Conservation (phyloP, 306 rosid species). For the Gillenia trifoliata region DNA sequence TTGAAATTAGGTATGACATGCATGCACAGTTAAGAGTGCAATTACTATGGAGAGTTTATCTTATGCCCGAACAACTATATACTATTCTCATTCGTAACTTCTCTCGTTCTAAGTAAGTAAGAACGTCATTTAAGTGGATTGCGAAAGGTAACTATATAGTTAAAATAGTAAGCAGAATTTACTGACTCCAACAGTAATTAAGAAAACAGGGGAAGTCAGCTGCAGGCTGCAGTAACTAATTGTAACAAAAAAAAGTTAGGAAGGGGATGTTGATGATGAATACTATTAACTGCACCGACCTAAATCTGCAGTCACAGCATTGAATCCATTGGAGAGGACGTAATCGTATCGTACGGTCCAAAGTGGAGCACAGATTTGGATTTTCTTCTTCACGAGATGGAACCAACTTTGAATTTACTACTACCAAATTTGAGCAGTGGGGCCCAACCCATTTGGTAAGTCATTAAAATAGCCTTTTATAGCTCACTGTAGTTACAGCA, state of each 20-base stretch:
- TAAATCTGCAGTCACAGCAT: background rate
- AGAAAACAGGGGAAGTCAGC: background rate
- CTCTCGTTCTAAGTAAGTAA: no score
- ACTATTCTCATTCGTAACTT: no score
- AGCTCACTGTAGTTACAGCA: background rate
- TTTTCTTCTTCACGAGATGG: background rate
- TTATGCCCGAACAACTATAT: no score
- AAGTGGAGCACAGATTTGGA: background rate
- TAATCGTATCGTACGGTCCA: no score
- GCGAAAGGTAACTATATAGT: no score
- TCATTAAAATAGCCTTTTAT: background rate
- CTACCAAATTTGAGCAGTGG: background rate
- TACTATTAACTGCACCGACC: background rate
- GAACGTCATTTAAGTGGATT: no score
- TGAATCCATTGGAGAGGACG: background rate
- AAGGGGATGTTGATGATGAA: background rate
- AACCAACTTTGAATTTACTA: background rate
- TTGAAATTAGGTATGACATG: no score
- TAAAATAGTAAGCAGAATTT: no score
- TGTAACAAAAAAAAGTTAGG: background rate
- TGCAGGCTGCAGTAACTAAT: background rate
- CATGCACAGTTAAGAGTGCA: no score
- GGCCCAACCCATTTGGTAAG: background rate
- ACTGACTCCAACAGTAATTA: background rate
- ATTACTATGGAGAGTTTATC: no score